Evolutionary conservation across 371 early-diverging fungal genomes (phyloP).

Genomic region (Haplosporangium sp.): DNA sequence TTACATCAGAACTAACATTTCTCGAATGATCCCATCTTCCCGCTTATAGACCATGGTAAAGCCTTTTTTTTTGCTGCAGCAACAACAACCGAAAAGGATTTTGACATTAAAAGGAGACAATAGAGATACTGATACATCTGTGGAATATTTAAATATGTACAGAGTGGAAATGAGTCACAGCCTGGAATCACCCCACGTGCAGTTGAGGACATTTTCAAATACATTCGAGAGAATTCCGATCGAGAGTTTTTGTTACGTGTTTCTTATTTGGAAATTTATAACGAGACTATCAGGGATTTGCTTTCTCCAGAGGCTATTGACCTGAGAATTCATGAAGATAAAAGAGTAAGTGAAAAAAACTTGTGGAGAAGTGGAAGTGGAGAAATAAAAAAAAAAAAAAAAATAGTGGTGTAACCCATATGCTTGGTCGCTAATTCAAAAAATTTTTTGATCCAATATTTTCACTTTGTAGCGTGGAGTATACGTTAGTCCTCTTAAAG

Average conservation of each 20-base stretch:
- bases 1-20: background rate
- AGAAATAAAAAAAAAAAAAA: no score
- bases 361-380: background rate
- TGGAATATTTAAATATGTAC: slow-evolving; percentile 1
- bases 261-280: slow-evolving; percentile 97
- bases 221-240: slow-evolving; percentile 68
- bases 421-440: slow-evolving; percentile 1
- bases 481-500: slow-evolving; percentile 87
- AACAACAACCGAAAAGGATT: background rate
- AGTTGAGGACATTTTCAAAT: slow-evolving; percentile 83
- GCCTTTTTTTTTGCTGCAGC: background rate
- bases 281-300: slow-evolving; percentile 90
- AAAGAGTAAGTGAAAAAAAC: slow-evolving; percentile 19
- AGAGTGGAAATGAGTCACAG: slow-evolving; percentile 74
- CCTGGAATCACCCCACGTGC: slow-evolving; percentile 90
- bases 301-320: slow-evolving; percentile 81
- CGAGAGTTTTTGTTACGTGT: slow-evolving; percentile 91
- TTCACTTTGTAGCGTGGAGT: slow-evolving; percentile 77
- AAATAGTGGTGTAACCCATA: slow-evolving; percentile 6
- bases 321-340: slow-evolving; percentile 57
- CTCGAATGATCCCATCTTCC: background rate
- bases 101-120: background rate
- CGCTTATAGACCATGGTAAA: slow-evolving; percentile 50
- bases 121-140: background rate
- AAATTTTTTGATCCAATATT: background rate